Evolutionary conservation across 2,329 filamentous ascomycete species (phyloP), one percentile per base, ranked within the genome.

Genomic region (Juglanconis juglandina): DNA sequence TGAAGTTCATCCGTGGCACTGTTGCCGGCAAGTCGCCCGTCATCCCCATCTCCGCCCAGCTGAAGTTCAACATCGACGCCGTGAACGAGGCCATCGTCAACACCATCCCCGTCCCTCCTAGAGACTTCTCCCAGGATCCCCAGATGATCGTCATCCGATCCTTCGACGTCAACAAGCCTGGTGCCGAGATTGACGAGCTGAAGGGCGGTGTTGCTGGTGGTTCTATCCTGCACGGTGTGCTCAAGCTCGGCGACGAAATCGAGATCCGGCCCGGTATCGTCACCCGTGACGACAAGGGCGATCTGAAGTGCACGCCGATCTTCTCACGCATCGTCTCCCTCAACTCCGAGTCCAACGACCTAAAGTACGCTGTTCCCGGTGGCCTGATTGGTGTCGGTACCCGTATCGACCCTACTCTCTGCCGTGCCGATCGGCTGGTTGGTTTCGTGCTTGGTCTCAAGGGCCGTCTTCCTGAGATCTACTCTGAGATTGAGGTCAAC

Each of bases 71-170:
- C 82, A 96, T 99, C 73, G 95, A 99, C 75, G 93, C 94, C 67
- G 91, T 98, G 78, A 96, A 96, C 79, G 94, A 99, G 78, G 88
- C 92, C 70, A 91, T 99, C 66, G 91, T 97, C 76, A 92, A 91
- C 73, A 96, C 91, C 70, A 97, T 99, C 69, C 95, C 95, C 33
- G 89, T 98, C 9, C 95, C 95, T 14, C 79, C 89, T 63, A 86
- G 95, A 76, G 93, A 98, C 76, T 98, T 99, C 81, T 87, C 87
- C 68, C 86, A 90, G 69, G 91, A 94, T 67, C 95, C 95, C 48
- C 93, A 96, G 79, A 97, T 99, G 92, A 99, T 99, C 71, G 89
- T 99, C 73, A 99, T 99, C 76, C 92, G 95, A 76, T 98, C 94
- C 2, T 99, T 99, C 76, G 95, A 99, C 73, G 96, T 99, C 72